phyloP scores from a whole-genome alignment of 768 basidiomycete species.

The Lactifluus pinguis region DNA sequence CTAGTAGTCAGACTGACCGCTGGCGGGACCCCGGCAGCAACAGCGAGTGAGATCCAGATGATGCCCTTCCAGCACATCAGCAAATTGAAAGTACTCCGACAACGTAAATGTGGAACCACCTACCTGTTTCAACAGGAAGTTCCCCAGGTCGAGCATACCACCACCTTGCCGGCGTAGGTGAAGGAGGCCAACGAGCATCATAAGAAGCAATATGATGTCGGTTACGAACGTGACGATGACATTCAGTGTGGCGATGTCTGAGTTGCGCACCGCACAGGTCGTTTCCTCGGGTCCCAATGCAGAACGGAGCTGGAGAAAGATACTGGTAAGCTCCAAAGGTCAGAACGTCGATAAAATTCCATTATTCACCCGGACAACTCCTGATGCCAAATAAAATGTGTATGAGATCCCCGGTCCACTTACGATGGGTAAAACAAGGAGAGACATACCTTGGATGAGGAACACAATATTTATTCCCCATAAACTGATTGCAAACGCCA shows the following conservation, averaged over 20 bases:
- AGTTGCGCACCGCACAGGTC: not conserved
- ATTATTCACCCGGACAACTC: not conserved
- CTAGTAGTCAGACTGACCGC: not conserved
- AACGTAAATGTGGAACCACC: not conserved
- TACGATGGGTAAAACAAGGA: too few species aligned
- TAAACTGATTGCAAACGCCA: not conserved
- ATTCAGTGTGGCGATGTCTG: not conserved
- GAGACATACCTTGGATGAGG: not conserved
- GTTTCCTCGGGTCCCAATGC: not conserved
- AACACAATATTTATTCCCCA: not conserved
- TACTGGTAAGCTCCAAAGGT: not conserved
- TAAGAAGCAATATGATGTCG: not conserved
- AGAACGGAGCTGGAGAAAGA: not conserved
- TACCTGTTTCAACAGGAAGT: conserved; percentile 9
- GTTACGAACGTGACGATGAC: not conserved
- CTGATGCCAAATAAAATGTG: not conserved
- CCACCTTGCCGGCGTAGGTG: not conserved
- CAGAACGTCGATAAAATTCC: not conserved
- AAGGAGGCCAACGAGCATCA: conserved; percentile 6
- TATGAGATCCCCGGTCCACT: too few species aligned
- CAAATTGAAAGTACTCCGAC: not conserved
- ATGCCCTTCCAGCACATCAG: not conserved
- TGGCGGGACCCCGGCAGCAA: not conserved
- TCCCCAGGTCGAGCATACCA: not conserved
- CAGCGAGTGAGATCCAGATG: not conserved